A percentile compares a stretch with the other conserved stretches of the same genome.
These are phyloP conservation scores for Chaetomiaceae sp. DNA, from an alignment of 2,329 filamentous ascomycete species.

Conservation along the genomic window DNA sequence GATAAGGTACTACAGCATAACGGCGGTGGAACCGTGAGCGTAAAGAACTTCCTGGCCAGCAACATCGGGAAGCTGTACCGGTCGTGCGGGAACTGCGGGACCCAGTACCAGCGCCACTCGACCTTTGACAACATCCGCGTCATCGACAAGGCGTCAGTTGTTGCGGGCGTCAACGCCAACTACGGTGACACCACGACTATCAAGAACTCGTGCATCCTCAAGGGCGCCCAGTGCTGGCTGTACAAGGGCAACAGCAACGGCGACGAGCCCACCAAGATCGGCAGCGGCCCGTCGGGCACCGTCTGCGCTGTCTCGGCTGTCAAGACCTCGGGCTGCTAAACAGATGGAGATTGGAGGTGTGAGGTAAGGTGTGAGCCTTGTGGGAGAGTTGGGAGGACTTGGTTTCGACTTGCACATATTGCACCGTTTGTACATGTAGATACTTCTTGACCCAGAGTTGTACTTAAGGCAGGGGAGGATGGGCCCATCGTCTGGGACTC, in stretches of 20 bases:
- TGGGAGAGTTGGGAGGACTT: no score
- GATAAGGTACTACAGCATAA: slow-evolving; percentile 40
- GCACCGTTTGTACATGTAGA: no score
- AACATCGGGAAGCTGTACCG: slow-evolving; percentile 45
- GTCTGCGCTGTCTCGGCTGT: slow-evolving; percentile 21
- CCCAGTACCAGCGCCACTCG: slow-evolving; percentile 36
- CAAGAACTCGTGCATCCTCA: slow-evolving; percentile 24
- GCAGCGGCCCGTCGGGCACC: slow-evolving; percentile 21
- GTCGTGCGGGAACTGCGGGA: slow-evolving; percentile 46
- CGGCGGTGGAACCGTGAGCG: slow-evolving; percentile 33
- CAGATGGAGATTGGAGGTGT: not conserved
- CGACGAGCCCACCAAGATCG: slow-evolving; percentile 27
- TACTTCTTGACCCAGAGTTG: no score
- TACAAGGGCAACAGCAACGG: slow-evolving; percentile 23
- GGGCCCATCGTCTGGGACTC: no score
- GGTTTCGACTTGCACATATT: no score
- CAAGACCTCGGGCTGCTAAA: slow-evolving; percentile 26
- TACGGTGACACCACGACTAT: slow-evolving; percentile 36
- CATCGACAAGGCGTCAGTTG: slow-evolving; percentile 37
- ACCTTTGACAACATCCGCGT: slow-evolving; percentile 43
- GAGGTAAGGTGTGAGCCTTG: no score
- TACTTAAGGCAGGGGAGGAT: no score
- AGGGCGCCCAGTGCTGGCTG: slow-evolving; percentile 18
- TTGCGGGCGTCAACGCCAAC: slow-evolving; percentile 47
- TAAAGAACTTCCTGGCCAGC: slow-evolving; percentile 39